These are phyloP conservation scores for Akanthomyces lecanii DNA, from an alignment of 2,329 filamentous ascomycete genomes.

Conservation along the genomic window DNA sequence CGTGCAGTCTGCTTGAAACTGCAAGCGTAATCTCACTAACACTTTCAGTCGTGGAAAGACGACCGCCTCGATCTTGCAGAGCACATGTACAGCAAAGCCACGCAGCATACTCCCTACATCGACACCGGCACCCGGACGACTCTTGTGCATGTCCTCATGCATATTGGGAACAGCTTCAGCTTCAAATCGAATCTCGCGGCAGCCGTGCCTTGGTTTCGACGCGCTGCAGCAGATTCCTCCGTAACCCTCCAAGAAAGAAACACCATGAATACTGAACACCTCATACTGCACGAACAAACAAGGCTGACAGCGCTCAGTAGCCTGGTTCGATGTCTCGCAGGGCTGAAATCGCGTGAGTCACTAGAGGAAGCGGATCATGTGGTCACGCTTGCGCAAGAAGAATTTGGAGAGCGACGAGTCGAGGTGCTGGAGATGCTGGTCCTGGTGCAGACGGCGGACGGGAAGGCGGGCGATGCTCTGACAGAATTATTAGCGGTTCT, in stretches of 20 bases:
- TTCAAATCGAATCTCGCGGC: neutral
- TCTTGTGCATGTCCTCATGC: neutral
- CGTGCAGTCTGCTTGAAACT: slow-evolving; percentile 21
- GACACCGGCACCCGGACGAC: neutral
- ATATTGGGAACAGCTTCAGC: neutral
- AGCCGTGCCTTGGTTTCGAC: neutral
- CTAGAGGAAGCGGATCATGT: neutral
- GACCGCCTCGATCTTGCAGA: slow-evolving; percentile 71
- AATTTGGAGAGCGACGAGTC: neutral
- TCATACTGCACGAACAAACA: neutral
- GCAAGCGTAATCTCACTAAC: neutral
- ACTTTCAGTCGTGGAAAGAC: slow-evolving; percentile 66
- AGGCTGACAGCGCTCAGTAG: neutral
- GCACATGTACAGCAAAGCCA: slow-evolving; percentile 64
- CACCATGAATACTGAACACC: neutral
- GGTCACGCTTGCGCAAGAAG: neutral
- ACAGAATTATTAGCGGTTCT: neutral
- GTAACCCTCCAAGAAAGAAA: neutral
- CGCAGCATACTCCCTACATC: neutral
- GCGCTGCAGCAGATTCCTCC: neutral
- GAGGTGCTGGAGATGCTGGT: slow-evolving; percentile 10
- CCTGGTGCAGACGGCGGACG: neutral
- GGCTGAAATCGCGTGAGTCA: neutral
- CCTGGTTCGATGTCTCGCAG: neutral
- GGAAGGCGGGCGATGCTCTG: neutral